Evolutionary conservation across 768 basidiomycete genomes (phyloP).

Genomic region (Chalciporus piperatus): DNA sequence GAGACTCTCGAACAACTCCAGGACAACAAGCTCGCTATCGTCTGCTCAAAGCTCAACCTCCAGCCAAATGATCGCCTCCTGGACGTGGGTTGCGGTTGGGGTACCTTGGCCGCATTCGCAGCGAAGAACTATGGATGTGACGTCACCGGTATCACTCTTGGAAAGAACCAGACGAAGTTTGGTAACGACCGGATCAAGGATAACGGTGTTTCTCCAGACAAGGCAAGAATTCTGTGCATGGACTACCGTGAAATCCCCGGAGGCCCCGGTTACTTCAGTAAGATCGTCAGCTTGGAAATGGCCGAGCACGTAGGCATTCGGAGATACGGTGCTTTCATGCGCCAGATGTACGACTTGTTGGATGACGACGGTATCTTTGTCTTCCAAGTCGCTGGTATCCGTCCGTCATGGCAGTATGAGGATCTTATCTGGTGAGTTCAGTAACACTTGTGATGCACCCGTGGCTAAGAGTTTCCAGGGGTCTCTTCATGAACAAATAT

Average conservation of each 20-base stretch:
- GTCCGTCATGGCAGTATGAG: conserved; percentile 97
- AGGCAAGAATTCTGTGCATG: conserved; percentile 88
- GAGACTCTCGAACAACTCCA: conserved; percentile 93
- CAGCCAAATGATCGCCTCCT: conserved; percentile 81
- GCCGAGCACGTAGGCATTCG: conserved; percentile 98
- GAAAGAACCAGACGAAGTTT: conserved; percentile 87
- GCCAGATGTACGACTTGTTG: conserved; percentile 88
- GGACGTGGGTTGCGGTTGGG: conserved; percentile 95
- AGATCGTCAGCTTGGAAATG: conserved; percentile 98
- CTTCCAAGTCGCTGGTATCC: conserved; percentile 95
- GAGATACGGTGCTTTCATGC: conserved; percentile 84
- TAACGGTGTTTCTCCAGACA: conserved; percentile 69
- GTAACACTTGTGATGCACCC: not conserved
- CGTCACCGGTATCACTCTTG: conserved; percentile 93
- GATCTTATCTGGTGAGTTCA: conserved; percentile 82
- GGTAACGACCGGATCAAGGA: conserved; percentile 82
- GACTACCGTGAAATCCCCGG: conserved; percentile 91
- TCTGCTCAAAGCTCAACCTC: conserved; percentile 92
- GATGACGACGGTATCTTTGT: conserved; percentile 95
- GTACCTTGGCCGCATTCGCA: conserved; percentile 90
- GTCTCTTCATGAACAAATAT: conserved; percentile 97
- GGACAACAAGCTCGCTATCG: conserved; percentile 95
- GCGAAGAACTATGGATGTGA: conserved; percentile 98
- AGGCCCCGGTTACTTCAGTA: conserved; percentile 72
- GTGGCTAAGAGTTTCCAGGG: conserved; percentile 43